Evolutionary conservation across 805 yeast species (phyloP).

Genomic region (Brettanomyces sp.): DNA sequence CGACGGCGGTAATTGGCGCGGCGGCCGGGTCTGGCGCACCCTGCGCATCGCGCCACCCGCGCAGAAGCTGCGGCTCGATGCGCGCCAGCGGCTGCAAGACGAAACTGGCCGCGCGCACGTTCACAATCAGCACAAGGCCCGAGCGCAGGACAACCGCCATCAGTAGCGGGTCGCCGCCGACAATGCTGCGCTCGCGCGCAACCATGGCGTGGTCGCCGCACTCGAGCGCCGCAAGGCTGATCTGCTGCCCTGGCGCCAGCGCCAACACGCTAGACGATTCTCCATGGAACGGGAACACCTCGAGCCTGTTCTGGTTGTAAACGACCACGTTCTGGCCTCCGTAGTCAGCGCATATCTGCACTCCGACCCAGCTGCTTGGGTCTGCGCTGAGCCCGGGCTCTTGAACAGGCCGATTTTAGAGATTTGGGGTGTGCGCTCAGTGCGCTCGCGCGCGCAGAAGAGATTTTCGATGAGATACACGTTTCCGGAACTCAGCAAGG

Average conservation of each 20-base stretch:
- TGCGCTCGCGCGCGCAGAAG: conserved; percentile 5
- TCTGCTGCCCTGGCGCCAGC: conserved; percentile 3
- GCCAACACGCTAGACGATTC: background rate
- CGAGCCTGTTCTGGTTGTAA: conserved; percentile 11
- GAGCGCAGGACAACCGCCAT: conserved; percentile 28
- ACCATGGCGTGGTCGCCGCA: conserved; percentile 10
- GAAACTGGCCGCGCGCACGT: conserved; percentile 26
- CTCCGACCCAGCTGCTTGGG: conserved; percentile 6
- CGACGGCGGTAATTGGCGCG: conserved; percentile 21
- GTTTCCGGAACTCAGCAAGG: conserved; percentile 15
- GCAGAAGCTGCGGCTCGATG: conserved; percentile 16
- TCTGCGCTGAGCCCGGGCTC: background rate
- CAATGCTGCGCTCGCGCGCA: conserved; percentile 11
- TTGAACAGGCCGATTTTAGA: background rate
- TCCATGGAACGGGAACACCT: conserved; percentile 13
- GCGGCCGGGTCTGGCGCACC: conserved; percentile 2
- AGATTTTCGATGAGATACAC: conserved; percentile 14
- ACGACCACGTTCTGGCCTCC: conserved; percentile 20
- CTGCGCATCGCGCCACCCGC: background rate
- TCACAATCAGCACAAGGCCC: conserved; percentile 33
- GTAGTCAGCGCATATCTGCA: conserved; percentile 21
- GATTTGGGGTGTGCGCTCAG: background rate
- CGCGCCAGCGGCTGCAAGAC: conserved; percentile 10
- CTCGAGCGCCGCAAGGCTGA: conserved; percentile 18
- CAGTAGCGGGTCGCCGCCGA: conserved; percentile 22